Conservation (phyloP, 176 grass and related monocot species). For the Triticum timopheevii region DNA sequence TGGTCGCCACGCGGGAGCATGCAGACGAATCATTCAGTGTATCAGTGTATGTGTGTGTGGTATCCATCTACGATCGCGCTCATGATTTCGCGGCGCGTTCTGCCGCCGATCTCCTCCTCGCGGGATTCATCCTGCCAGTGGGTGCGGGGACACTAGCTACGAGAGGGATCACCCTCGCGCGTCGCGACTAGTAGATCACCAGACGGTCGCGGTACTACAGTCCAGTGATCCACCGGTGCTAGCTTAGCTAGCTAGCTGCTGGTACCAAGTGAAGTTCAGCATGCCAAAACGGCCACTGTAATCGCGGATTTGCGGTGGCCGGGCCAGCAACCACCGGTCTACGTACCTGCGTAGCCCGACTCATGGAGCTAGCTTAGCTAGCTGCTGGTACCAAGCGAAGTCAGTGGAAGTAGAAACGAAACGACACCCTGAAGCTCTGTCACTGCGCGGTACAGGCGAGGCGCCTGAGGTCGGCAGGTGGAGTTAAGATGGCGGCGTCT, state of each 20-base stretch:
- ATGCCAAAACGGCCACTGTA: constrained; percentile 9
- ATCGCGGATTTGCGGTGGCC: neutral
- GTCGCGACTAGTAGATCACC: neutral
- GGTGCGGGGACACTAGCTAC: constrained; percentile 28
- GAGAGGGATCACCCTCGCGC: neutral
- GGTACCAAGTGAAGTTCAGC: neutral
- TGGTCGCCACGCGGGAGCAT: neutral
- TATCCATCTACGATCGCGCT: neutral
- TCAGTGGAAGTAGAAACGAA: neutral
- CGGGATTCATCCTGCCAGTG: constrained; percentile 39
- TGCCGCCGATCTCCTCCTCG: neutral
- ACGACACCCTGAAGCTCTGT: neutral
- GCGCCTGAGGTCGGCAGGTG: neutral
- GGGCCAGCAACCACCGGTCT: constrained; percentile 22
- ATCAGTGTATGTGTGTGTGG: neutral
- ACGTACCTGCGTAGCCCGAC: neutral
- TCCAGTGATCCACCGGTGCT: neutral
- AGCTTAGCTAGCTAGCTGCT: neutral
- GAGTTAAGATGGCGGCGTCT: neutral
- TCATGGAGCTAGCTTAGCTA: neutral
- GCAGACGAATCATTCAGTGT: neutral
- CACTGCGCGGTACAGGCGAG: neutral
- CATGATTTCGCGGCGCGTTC: constrained; percentile 17
- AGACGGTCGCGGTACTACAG: neutral
- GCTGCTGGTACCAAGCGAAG: too few species aligned